Conservation (phyloP, 1,284 basidiomycete genomes). For the Vanrija sp. region DNA sequence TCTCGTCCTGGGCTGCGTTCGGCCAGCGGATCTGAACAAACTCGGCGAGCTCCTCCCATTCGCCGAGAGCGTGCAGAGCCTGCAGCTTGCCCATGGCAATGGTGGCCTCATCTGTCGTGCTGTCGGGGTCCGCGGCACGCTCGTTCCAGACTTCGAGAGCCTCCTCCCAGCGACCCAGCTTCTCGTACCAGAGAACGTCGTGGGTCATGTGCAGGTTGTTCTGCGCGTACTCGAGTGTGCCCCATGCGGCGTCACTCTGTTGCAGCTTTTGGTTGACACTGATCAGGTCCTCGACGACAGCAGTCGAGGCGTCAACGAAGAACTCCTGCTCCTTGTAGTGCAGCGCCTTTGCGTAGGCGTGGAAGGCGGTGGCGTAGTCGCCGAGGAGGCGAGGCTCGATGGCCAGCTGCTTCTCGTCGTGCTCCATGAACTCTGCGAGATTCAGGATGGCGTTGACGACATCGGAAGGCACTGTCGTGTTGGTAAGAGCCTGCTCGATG, state of each 20-base stretch:
- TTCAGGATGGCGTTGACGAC: constrained; percentile 91
- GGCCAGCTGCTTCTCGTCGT: constrained; percentile 92
- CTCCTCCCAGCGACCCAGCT: constrained; percentile 94
- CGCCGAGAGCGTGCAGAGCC: constrained; percentile 93
- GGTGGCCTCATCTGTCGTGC: constrained; percentile 63
- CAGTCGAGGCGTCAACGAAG: constrained; percentile 68
- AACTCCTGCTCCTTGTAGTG: constrained; percentile 99
- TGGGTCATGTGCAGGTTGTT: constrained; percentile 53
- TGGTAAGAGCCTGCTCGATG: constrained; percentile 81
- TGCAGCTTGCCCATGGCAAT: constrained; percentile 82
- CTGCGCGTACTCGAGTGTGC: constrained; percentile 81
- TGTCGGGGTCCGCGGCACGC: constrained; percentile 37
- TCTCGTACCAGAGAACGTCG: constrained; percentile 80
- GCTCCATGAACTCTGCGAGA: constrained; percentile 99
- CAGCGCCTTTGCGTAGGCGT: constrained; percentile 94
- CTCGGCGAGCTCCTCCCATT: constrained; percentile 89
- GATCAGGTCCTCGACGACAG: constrained; percentile 90
- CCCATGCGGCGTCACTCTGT: constrained; percentile 95
- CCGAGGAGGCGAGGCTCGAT: constrained; percentile 92
- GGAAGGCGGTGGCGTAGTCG: constrained; percentile 85
- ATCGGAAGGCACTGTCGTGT: constrained; percentile 77
- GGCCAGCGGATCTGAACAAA: constrained; percentile 89
- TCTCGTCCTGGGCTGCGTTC: constrained; percentile 75
- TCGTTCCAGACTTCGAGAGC: constrained; percentile 72
- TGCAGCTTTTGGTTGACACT: constrained; percentile 96